Evolutionary conservation across 2,329 filamentous ascomycete species (phyloP).

Genomic region (Colletotrichum sp.): DNA sequence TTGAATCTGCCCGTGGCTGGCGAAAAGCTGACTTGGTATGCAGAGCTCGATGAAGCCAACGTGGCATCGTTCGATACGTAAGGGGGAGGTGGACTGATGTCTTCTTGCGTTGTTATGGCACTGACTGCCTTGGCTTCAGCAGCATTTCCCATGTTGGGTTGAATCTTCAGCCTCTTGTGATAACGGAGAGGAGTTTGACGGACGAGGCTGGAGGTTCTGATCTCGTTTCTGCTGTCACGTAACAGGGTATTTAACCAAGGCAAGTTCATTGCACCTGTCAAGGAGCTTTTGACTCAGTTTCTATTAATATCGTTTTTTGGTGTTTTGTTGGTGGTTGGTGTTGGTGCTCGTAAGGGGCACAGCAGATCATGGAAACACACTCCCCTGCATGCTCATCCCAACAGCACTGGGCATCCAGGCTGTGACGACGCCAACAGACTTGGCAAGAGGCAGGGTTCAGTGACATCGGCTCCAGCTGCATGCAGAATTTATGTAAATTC

Average conservation of each 20-base stretch:
- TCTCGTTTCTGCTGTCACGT: accelerated
- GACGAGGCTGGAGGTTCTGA: neutral
- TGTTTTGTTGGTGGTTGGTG: neutral
- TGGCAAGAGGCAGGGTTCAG: neutral
- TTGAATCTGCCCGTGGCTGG: neutral
- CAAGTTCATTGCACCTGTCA: too few species aligned
- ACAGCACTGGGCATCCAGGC: neutral
- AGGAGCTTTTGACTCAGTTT: neutral
- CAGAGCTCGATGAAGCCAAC: neutral
- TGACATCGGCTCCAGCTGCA: neutral
- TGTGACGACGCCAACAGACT: neutral
- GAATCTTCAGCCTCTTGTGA: accelerated
- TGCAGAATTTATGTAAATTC: accelerated
- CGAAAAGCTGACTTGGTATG: neutral
- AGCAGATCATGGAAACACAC: neutral
- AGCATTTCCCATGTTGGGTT: neutral
- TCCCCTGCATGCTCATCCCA: neutral
- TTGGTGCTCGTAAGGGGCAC: neutral
- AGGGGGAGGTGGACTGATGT: neutral
- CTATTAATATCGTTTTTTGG: neutral
- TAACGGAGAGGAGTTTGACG: neutral
- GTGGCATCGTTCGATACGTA: neutral
- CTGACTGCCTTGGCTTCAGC: neutral
- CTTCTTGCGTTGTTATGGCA: neutral
- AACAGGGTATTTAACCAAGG: neutral